Evolutionary conservation across 768 basidiomycete species (phyloP).

Genomic region (Cystoderma amianthinum): DNA sequence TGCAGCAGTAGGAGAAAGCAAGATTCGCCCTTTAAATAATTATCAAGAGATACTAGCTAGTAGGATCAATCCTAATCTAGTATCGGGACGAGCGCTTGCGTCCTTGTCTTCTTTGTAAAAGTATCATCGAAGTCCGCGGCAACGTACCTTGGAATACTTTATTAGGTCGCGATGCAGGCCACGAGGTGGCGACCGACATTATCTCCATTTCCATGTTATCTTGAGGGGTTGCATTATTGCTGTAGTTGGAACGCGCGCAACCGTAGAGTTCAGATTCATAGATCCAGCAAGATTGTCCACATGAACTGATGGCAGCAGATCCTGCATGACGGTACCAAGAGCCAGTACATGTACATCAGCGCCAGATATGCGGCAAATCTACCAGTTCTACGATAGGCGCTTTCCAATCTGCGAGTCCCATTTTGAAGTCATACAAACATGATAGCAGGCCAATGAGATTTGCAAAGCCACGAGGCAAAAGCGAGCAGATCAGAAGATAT

Average conservation of each 20-base stretch:
- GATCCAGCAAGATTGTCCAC: neutral
- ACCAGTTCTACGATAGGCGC: neutral
- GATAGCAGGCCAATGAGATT: neutral
- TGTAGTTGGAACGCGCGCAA: neutral
- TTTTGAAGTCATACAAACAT: neutral
- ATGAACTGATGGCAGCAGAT: neutral
- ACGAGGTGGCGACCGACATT: conserved; percentile 34
- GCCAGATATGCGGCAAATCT: neutral
- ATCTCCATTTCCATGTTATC: conserved; percentile 6
- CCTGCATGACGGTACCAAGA: neutral
- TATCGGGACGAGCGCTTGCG: conserved; percentile 1
- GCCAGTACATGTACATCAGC: neutral
- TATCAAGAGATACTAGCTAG: conserved; percentile 21
- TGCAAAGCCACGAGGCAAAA: neutral
- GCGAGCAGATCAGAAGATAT: neutral
- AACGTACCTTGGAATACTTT: conserved; percentile 19
- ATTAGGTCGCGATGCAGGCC: conserved; percentile 15
- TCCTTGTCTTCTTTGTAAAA: conserved; percentile 14
- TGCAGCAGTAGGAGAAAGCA: conserved; percentile 11
- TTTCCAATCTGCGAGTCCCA: neutral
- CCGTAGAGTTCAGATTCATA: neutral
- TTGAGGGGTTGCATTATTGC: neutral
- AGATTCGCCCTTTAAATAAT: conserved; percentile 27
- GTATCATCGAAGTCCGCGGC: conserved; percentile 34
- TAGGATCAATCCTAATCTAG: conserved; percentile 12